phyloP scores from a whole-genome alignment of 345 rosid genomes.

The Murraya koenigii region DNA sequence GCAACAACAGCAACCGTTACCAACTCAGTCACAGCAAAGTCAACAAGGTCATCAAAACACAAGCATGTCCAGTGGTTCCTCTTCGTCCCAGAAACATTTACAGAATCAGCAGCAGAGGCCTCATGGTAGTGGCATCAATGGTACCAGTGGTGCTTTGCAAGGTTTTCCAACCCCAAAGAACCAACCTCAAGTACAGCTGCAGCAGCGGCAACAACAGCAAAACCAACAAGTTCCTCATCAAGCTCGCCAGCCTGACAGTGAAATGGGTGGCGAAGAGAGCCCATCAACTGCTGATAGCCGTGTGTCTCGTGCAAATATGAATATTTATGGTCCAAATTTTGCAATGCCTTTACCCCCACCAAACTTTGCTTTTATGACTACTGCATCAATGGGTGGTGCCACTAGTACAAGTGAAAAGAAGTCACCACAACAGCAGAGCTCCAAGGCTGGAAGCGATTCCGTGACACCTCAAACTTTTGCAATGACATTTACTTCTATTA shows the following conservation, averaged over 20 bases:
- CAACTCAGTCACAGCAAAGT: conserved; percentile 49
- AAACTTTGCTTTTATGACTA: conserved; percentile 63
- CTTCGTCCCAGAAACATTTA: conserved; percentile 75
- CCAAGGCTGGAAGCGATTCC: conserved; percentile 64
- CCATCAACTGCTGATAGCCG: conserved; percentile 82
- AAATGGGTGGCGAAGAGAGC: conserved; percentile 71
- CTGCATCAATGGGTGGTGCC: conserved; percentile 51
- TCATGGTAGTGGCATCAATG: conserved; percentile 39
- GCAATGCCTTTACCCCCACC: conserved; percentile 57
- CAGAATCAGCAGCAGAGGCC: conserved; percentile 75
- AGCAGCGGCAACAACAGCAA: conserved; percentile 61
- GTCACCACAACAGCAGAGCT: conserved; percentile 41
- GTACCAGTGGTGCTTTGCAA: conserved; percentile 51
- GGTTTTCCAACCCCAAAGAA: conserved; percentile 61
- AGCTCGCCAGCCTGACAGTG: conserved; percentile 53
- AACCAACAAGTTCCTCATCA: conserved; percentile 63
- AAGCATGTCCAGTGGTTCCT: conserved; percentile 64
- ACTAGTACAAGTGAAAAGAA: conserved; percentile 58
- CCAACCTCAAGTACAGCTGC: conserved; percentile 49
- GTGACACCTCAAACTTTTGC: conserved; percentile 73
- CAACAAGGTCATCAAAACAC: conserved; percentile 73
- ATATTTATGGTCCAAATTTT: conserved; percentile 61
- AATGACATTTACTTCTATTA: conserved; percentile 77
- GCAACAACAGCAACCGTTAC: conserved; percentile 31
- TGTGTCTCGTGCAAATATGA: conserved; percentile 53